A percentile compares a stretch with the other conserved stretches of the same genome.
These are phyloP conservation scores for Verbascum thapsus DNA, from an alignment of 257 asterid species.

Conservation along the genomic window DNA sequence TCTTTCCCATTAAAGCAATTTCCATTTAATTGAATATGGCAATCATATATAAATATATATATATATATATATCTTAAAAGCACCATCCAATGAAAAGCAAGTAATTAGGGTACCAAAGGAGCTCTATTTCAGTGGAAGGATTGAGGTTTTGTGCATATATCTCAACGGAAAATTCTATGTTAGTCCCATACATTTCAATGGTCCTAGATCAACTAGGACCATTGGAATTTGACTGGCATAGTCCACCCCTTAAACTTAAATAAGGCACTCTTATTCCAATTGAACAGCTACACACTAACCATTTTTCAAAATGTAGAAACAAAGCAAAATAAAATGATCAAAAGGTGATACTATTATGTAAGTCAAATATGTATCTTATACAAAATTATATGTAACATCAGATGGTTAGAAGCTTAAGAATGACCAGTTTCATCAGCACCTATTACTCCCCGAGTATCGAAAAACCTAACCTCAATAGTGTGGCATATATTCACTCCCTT, in stretches of 20 bases:
- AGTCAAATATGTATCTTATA: constrained; percentile 16
- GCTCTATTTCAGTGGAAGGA: no score
- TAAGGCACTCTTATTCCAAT: no score
- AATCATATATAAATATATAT: constrained; percentile 17
- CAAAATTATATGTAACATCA: constrained; percentile 22
- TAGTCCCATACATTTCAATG: no score
- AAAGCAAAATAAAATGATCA: background rate
- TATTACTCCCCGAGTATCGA: constrained; percentile 13
- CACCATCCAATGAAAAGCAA: constrained; percentile 27
- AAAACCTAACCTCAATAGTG: constrained; percentile 27
- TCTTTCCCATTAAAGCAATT: constrained; percentile 35
- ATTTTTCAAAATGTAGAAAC: no score
- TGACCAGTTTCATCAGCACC: constrained; percentile 18
- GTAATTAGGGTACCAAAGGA: background rate
- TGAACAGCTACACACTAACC: no score
- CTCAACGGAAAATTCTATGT: no score
- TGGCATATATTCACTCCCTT: constrained; percentile 27
- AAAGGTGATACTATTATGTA: constrained; percentile 5
- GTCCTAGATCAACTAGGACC: no score
- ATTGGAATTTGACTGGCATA: no score
- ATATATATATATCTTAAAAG: background rate
- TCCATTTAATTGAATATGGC: constrained; percentile 39
- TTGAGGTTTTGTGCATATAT: no score
- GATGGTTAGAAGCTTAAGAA: constrained; percentile 36
- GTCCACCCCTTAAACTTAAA: no score